These are phyloP conservation scores for Amanita inopinata DNA, from an alignment of 768 basidiomycete genomes.

Conservation along the genomic window DNA sequence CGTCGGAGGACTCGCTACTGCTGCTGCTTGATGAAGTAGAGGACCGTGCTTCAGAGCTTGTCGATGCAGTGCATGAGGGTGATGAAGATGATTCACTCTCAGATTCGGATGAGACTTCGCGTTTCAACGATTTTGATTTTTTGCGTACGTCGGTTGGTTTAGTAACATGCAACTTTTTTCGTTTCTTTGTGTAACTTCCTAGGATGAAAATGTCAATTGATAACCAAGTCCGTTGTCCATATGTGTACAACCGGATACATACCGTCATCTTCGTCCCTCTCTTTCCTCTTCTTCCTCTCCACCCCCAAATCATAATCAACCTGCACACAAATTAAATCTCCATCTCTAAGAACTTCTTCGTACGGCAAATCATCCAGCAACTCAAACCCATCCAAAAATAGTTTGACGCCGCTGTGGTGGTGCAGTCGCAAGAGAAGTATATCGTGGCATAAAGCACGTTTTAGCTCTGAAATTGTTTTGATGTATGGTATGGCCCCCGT, in stretches of 20 bases:
- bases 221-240: neutral
- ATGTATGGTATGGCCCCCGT: slow-evolving; percentile 11
- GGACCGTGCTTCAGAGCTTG: too few species aligned
- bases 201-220: neutral
- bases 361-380: slow-evolving; percentile 31
- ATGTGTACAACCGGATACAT: neutral
- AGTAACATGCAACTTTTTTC: slow-evolving; percentile 15
- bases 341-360: slow-evolving; percentile 33
- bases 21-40: slow-evolving; percentile 15
- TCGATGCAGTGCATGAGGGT: too few species aligned
- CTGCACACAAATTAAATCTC: slow-evolving; percentile 34
- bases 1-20: slow-evolving; percentile 19
- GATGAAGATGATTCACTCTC: slow-evolving; percentile 19
- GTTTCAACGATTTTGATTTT: neutral
- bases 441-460: slow-evolving; percentile 24
- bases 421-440: slow-evolving; percentile 25
- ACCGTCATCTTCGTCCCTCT: slow-evolving; percentile 3
- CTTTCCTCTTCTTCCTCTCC: slow-evolving; percentile 3
- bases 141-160: slow-evolving; percentile 1
- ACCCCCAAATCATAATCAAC: slow-evolving; percentile 2
- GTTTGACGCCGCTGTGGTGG: slow-evolving; percentile 16
- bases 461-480: slow-evolving; percentile 27
- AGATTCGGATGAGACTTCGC: slow-evolving; percentile 15
- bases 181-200: slow-evolving; percentile 14
- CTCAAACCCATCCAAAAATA: slow-evolving; percentile 39